Evolutionary conservation across 2,329 filamentous ascomycete genomes (phyloP), one percentile per base, ranked within the genome.

Genomic region (Paecilomyces formosus): DNA sequence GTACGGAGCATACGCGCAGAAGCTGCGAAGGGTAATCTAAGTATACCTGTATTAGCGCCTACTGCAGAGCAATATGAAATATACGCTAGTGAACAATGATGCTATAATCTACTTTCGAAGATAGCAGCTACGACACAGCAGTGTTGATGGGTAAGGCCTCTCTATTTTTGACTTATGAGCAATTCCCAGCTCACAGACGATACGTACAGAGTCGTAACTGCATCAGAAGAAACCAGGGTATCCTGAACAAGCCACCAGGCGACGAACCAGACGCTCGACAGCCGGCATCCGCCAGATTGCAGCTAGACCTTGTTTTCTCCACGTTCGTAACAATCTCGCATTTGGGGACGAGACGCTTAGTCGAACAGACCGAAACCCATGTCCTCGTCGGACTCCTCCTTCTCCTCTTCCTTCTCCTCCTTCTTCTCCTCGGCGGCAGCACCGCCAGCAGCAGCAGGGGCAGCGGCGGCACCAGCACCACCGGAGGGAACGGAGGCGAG

Each of bases 401-500:
- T 84, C 85, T 94, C 90, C 79, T 86, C 84, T 77, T 90, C 87
- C 80, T 88, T 87, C 74, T 82, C 82, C 78, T 87, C 85, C 74
- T 83, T 82, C 68, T 84, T 79, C 62, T 77, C 78, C 64, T 80
- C 82, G 66, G 82, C 84, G 68, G 81, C 86, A 66, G 79, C 87
- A 69, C 80, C 86, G 69, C 80, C 89, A 70, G 81, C 88, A 68
- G 80, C 87, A 69, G 81, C 88, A 71, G 80, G 88, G 73, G 81
- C 89, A 74, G 80, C 88, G 77, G 82, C 79, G 68, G 76, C 83
- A 71, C 81, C 82, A 74, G 82, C 85, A 79, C 92, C 92, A 73
- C 92, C 94, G 74, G 90, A 91, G 79, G 94, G 92, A 75, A 99
- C 93, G 80, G 93, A 97, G 72, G 94, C 94, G 74, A 99, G 91